phyloP scores from a whole-genome alignment of 352 stramenopile genomes.

The Globisporangium takayamanum region DNA sequence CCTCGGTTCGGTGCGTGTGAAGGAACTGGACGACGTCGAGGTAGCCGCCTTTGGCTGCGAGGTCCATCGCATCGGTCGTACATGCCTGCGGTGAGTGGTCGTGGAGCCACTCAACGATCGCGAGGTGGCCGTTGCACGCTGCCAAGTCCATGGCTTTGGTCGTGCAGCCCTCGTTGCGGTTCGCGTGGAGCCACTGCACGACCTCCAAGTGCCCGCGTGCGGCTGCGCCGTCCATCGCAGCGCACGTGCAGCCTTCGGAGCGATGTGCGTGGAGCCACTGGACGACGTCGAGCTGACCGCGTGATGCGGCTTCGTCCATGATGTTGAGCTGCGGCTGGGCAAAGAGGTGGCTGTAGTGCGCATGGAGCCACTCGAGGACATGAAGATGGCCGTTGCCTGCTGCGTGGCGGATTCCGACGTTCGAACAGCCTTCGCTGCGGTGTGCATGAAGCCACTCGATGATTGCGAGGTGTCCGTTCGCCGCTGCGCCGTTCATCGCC shows the following conservation, averaged over 20 bases:
- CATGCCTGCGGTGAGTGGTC: conserved; percentile 26
- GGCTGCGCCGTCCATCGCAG: conserved; percentile 39
- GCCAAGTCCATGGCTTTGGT: conserved; percentile 55
- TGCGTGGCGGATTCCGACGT: conserved; percentile 22
- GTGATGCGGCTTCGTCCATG: conserved; percentile 33
- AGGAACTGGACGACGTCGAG: conserved; percentile 31
- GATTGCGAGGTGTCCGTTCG: conserved; percentile 40
- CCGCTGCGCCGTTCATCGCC: conserved; percentile 40
- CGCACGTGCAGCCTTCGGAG: conserved; percentile 31
- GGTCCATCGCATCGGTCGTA: conserved; percentile 33
- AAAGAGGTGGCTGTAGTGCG: conserved; percentile 21
- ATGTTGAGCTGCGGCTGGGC: conserved; percentile 21
- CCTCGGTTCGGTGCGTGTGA: conserved; percentile 28
- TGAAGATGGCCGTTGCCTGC: conserved; percentile 32
- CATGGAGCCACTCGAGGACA: conserved; percentile 35
- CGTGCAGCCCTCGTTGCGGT: conserved; percentile 31
- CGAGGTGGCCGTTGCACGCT: conserved; percentile 39
- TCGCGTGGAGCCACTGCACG: conserved; percentile 37
- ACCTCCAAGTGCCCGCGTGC: conserved; percentile 29
- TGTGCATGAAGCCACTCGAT: conserved; percentile 48
- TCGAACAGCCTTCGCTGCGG: conserved; percentile 34
- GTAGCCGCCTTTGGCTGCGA: conserved; percentile 28
- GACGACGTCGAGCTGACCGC: conserved; percentile 28
- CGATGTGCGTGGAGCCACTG: conserved; percentile 29
- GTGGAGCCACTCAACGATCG: conserved; percentile 40